Conservation (phyloP, 2,329 filamentous ascomycete species). For the Aquanectria penicillioides region DNA sequence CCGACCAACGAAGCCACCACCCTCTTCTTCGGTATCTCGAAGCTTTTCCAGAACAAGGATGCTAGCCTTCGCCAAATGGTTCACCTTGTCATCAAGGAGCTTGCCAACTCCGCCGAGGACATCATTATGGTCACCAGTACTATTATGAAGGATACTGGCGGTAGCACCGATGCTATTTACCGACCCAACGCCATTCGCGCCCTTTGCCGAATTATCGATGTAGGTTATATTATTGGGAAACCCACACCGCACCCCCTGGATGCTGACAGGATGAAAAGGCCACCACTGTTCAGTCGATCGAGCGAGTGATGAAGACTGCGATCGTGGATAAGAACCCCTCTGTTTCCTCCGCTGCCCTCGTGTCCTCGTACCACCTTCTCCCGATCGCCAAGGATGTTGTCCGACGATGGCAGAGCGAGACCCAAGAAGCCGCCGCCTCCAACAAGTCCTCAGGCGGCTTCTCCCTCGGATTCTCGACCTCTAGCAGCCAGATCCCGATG, state of each 20-base stretch:
- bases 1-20: constrained; percentile 97
- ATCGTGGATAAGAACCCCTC: constrained; percentile 99
- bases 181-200: constrained; percentile 96
- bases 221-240: constrained; percentile 55
- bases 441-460: constrained; percentile 91
- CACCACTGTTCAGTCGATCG: constrained; percentile 95
- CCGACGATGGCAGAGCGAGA: constrained; percentile 97
- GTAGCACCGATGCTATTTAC: constrained; percentile 93
- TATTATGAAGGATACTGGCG: constrained; percentile 99
- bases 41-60: constrained; percentile 99
- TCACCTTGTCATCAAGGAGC: constrained; percentile 96
- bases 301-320: constrained; percentile 97
- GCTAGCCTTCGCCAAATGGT: constrained; percentile 98
- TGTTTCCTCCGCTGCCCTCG: constrained; percentile 92
- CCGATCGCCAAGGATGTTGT: constrained; percentile 96
- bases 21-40: constrained; percentile 98
- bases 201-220: constrained; percentile 95
- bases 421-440: constrained; percentile 92
- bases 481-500: constrained; percentile 77
- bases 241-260: constrained; percentile 32
- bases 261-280: constrained; percentile 64
- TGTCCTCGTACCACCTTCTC: constrained; percentile 97
- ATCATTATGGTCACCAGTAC: constrained; percentile 99
- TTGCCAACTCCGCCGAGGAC: constrained; percentile 94
- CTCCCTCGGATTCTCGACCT: constrained; percentile 88